phyloP scores from a whole-genome alignment of 1,284 basidiomycete species.

The Trichosporon inkin region DNA sequence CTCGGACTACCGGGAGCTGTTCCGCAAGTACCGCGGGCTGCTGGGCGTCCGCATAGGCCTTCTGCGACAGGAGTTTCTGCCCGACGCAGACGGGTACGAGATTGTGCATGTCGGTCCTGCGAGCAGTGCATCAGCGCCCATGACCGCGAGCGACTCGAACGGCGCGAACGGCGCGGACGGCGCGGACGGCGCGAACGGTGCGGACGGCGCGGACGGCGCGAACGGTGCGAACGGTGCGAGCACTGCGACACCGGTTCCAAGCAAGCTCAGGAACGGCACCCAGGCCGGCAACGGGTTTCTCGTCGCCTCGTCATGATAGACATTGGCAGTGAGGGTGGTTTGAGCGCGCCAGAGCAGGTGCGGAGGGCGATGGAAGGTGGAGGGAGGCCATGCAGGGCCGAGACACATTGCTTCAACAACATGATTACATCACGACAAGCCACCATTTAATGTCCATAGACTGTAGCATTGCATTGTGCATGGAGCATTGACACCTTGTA shows the following conservation, averaged over 20 bases:
- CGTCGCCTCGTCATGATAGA: neutral
- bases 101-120: constrained; percentile 4
- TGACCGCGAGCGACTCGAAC: neutral
- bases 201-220: neutral
- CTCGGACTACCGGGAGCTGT: constrained; percentile 4
- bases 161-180: neutral
- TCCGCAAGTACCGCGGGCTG: constrained; percentile 4
- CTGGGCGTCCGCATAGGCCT: constrained; percentile 5
- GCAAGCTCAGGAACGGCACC: neutral
- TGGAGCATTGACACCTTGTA: neutral
- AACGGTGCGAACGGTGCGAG: neutral
- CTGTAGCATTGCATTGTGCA: constrained; percentile 10
- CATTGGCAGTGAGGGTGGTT: neutral
- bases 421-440: neutral
- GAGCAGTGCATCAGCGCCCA: neutral
- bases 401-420: neutral
- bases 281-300: neutral
- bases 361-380: neutral
- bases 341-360: neutral
- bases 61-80: constrained; percentile 1
- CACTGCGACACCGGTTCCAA: neutral
- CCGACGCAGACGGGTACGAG: constrained; percentile 1
- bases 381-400: neutral
- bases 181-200: neutral
- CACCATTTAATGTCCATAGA: constrained; percentile 1